Evolutionary conservation across 139 green algal species (phyloP).

Genomic region (Trebouxia sp.): DNA sequence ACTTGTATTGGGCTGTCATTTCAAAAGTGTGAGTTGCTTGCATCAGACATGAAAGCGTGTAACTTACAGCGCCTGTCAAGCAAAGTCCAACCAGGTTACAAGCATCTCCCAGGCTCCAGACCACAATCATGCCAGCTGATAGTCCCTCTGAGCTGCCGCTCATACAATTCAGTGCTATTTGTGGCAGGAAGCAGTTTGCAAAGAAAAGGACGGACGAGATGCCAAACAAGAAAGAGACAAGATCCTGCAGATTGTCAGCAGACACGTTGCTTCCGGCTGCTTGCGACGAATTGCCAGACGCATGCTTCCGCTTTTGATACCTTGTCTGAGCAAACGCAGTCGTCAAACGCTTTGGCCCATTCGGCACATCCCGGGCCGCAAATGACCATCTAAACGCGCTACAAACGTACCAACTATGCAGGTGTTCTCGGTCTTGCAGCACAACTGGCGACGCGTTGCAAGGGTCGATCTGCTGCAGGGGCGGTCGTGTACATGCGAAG

Average conservation of each 20-base stretch:
- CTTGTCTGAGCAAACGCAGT: slow-evolving; percentile 12
- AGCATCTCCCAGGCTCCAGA: not conserved
- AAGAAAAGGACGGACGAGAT: not conserved
- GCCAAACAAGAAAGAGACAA: not conserved
- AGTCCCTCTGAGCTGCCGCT: slow-evolving; percentile 6
- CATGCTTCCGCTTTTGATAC: too few species aligned
- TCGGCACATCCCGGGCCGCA: not conserved
- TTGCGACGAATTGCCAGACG: too few species aligned
- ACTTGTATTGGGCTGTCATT: too few species aligned
- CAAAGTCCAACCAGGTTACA: not conserved
- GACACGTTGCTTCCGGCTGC: too few species aligned
- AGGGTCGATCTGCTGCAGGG: too few species aligned
- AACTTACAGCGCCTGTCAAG: slow-evolving; percentile 1
- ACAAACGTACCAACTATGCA: too few species aligned
- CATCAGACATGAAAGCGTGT: too few species aligned
- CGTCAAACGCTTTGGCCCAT: slow-evolving; percentile 7
- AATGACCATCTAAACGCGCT: not conserved
- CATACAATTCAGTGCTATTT: not conserved
- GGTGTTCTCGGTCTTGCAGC: too few species aligned
- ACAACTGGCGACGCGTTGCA: too few species aligned
- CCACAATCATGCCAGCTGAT: slow-evolving; percentile 2
- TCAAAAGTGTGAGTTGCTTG: too few species aligned
- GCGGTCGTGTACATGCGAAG: too few species aligned
- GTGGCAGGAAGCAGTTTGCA: slow-evolving; percentile 4
- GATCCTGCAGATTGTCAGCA: not conserved